A percentile compares a stretch with the other conserved stretches of the same genome.
Evolutionary conservation across 805 yeast genomes (phyloP).

Genomic region (Metschnikowia dekortorum): DNA sequence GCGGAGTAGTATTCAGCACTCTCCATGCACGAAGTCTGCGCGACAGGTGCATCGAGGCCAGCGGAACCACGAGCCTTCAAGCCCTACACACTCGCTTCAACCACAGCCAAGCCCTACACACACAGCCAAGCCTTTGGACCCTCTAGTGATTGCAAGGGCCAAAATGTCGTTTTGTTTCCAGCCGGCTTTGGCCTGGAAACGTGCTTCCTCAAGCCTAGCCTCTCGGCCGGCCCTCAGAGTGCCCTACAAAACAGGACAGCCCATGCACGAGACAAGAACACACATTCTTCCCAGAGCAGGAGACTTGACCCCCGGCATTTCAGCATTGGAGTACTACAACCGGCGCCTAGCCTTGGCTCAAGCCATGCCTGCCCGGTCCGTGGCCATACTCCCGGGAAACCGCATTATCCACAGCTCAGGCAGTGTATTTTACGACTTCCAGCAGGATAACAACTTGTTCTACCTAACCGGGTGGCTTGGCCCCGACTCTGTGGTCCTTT

Average conservation of each 20-base stretch:
- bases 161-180: not conserved
- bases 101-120: not conserved
- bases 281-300: constrained; percentile 65
- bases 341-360: constrained; percentile 61
- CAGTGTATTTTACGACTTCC: constrained; percentile 85
- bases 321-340: constrained; percentile 74
- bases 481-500: constrained; percentile 67
- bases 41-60: not conserved
- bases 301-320: constrained; percentile 81
- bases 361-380: constrained; percentile 54
- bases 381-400: constrained; percentile 73
- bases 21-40: constrained; percentile 1
- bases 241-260: constrained; percentile 68
- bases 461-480: constrained; percentile 92
- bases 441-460: constrained; percentile 84
- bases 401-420: constrained; percentile 79
- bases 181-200: not conserved
- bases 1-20: not conserved
- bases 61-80: not conserved
- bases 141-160: not conserved
- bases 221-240: constrained; percentile 23
- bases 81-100: not conserved
- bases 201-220: constrained; percentile 7
- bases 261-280: constrained; percentile 81
- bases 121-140: not conserved